A percentile compares a stretch with the other conserved stretches of the same genome.
Conservation (phyloP, 805 yeast species). For the Candida krabiensis region DNA sequence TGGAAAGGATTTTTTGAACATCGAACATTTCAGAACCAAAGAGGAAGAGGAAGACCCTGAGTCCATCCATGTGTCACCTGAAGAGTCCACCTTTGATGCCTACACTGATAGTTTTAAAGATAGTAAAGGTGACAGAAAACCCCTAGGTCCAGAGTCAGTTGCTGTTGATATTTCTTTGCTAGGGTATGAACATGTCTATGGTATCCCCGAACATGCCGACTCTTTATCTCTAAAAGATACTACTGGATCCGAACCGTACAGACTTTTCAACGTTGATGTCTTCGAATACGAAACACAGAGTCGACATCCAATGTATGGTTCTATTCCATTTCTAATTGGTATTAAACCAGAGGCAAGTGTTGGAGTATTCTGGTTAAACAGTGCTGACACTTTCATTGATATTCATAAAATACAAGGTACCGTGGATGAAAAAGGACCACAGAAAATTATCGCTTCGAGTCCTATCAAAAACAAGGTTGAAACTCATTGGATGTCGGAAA, state of each 20-base stretch:
- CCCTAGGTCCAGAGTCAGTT: slow-evolving; percentile 87
- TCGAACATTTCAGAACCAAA: slow-evolving; percentile 74
- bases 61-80: slow-evolving; percentile 45
- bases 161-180: slow-evolving; percentile 73
- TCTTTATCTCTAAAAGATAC: slow-evolving; percentile 75
- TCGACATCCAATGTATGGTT: slow-evolving; percentile 89
- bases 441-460: slow-evolving; percentile 4
- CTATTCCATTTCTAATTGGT: slow-evolving; percentile 85
- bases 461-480: slow-evolving; percentile 15
- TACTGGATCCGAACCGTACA: slow-evolving; percentile 63
- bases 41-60: slow-evolving; percentile 37
- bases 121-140: slow-evolving; percentile 60
- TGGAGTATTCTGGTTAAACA: slow-evolving; percentile 89
- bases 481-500: slow-evolving; percentile 94
- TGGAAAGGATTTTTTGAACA: slow-evolving; percentile 66
- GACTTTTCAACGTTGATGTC: slow-evolving; percentile 90
- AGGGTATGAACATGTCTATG: slow-evolving; percentile 68
- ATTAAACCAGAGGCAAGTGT: slow-evolving; percentile 55
- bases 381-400: slow-evolving; percentile 91
- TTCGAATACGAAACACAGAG: slow-evolving; percentile 89
- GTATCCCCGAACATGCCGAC: slow-evolving; percentile 98
- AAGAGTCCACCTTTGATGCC: slow-evolving; percentile 64
- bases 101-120: slow-evolving; percentile 75
- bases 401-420: slow-evolving; percentile 40
- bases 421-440: slow-evolving; percentile 6